Percentiles rank a stretch among this genome's conserved stretches.
phyloP scores from a whole-genome alignment of 495 filamentous ascomycete species.

The Aspergillus sclerotiicarbonarius region DNA sequence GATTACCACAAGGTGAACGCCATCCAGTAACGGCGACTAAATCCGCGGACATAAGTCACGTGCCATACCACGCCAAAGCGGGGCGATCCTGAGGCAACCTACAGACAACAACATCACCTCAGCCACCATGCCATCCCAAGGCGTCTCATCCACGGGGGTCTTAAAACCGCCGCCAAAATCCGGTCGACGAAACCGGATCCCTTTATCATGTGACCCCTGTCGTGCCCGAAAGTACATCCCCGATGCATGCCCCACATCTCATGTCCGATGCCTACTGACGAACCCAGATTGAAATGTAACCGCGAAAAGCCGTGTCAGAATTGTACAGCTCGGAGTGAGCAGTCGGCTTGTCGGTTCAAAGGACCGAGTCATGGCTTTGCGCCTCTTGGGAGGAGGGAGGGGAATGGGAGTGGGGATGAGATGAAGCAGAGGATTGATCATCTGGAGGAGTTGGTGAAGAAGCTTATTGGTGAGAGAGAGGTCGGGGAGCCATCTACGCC shows the following conservation, averaged over 20 bases:
- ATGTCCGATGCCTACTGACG: neutral
- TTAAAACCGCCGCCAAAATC: too few species aligned
- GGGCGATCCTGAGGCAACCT: too few species aligned
- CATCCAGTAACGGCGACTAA: neutral
- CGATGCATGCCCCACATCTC: neutral
- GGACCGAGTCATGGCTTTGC: neutral
- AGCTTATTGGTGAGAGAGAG: neutral
- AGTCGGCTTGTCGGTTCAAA: conserved; percentile 1
- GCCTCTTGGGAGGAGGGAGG: neutral
- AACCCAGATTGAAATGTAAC: conserved; percentile 15
- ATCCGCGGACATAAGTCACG: conserved; percentile 10
- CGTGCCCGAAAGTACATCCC: conserved; percentile 10
- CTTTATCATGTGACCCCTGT: conserved; percentile 17
- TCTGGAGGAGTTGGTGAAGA: conserved; percentile 13
- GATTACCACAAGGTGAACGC: neutral
- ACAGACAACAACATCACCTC: neutral
- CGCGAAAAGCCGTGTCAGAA: conserved; percentile 15
- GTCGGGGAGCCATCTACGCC: neutral
- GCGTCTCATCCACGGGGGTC: neutral
- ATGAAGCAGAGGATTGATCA: conserved; percentile 15
- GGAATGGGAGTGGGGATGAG: neutral
- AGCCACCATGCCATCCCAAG: conserved; percentile 1
- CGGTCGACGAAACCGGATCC: conserved; percentile 8
- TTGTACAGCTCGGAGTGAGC: conserved; percentile 7
- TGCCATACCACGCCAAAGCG: too few species aligned